Evolutionary conservation across 331 rosid genomes (phyloP).

Genomic region (Ulmus americana): DNA sequence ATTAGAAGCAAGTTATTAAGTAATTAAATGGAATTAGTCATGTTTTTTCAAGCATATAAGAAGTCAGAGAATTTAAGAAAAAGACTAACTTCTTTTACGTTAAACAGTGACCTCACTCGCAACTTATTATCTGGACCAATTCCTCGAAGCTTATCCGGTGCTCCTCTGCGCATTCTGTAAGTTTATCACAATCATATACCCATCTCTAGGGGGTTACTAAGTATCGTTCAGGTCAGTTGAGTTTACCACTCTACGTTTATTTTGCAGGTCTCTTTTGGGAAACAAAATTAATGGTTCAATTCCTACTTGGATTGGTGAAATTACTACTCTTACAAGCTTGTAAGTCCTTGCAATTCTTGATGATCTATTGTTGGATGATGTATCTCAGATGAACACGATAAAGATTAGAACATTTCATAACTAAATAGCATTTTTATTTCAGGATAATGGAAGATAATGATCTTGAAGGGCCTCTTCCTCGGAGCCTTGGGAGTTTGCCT

Average conservation of each 20-base stretch:
- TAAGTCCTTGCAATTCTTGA: conserved; percentile 28
- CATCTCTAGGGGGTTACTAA: not conserved
- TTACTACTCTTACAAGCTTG: conserved; percentile 43
- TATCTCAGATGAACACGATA: not conserved
- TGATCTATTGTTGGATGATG: not conserved
- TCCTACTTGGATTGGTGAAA: conserved; percentile 55
- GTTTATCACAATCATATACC: conserved; percentile 11
- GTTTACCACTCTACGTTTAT: not conserved
- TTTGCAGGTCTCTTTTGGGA: conserved; percentile 53
- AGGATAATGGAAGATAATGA: conserved; percentile 73
- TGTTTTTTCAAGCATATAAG: not conserved
- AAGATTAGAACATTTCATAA: conserved; percentile 2
- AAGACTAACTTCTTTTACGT: conserved; percentile 8
- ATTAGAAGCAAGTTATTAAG: not conserved
- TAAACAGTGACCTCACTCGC: conserved; percentile 62
- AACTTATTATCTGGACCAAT: conserved; percentile 66
- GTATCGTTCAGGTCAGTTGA: not conserved
- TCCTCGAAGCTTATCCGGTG: conserved; percentile 46
- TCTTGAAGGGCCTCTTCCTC: conserved; percentile 62
- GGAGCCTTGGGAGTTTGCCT: conserved; percentile 49
- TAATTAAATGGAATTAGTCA: not conserved
- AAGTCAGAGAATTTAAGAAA: too few relatives aligned
- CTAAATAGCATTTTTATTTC: conserved; percentile 12
- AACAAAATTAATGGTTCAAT: conserved; percentile 55
- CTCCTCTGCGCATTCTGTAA: conserved; percentile 53